A percentile compares a stretch with the other conserved stretches of the same genome.
These are phyloP conservation scores for Dysphania ambrosioides DNA, from an alignment of 148 eudicot species.

Conservation along the genomic window DNA sequence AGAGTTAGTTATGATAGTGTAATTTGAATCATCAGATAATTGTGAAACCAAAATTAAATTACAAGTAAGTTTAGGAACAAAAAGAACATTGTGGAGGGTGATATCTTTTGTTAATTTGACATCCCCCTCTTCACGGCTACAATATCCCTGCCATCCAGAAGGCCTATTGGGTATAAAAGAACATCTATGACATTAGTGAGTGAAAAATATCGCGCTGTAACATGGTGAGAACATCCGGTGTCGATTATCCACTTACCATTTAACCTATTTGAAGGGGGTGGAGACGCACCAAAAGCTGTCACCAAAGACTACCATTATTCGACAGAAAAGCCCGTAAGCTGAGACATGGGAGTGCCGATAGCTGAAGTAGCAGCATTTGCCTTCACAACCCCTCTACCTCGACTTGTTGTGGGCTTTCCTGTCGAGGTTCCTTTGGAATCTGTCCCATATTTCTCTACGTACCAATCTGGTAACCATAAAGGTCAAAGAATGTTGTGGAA, in stretches of 20 bases:
- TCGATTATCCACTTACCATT: background rate
- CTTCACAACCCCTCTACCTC: background rate
- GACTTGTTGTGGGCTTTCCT: too few species aligned
- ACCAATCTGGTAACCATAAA: background rate
- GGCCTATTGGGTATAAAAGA: too few species aligned
- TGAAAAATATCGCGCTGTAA: background rate
- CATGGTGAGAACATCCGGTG: background rate
- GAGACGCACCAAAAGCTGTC: background rate
- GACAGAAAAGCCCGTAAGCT: background rate
- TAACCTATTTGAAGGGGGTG: background rate
- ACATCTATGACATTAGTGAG: background rate
- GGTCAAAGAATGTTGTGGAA: background rate
- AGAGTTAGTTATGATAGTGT: too few species aligned
- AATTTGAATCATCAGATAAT: too few species aligned
- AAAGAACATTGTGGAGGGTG: background rate
- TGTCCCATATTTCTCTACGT: background rate
- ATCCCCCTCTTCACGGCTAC: background rate
- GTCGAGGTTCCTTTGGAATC: background rate
- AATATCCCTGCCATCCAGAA: background rate
- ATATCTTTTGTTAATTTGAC: background rate
- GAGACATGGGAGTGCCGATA: background rate
- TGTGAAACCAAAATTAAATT: too few species aligned
- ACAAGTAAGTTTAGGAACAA: too few species aligned
- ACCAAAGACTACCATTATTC: background rate
- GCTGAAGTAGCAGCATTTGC: background rate